Conservation (phyloP, 352 stramenopile genomes). For the Blastocystis sp. region DNA sequence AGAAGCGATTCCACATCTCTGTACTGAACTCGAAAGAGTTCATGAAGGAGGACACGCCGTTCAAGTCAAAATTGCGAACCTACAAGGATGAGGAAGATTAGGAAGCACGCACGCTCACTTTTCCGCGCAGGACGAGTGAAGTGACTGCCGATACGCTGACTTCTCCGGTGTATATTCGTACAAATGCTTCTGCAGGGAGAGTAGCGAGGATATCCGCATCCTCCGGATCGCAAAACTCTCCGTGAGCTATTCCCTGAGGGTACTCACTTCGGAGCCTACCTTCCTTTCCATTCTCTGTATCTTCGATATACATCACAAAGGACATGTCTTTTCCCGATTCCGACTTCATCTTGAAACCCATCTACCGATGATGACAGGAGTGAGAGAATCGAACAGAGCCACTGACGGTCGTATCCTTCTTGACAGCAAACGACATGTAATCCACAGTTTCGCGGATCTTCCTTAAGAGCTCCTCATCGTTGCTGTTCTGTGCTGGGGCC, state of each 20-base stretch:
- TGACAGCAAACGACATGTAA: slow-evolving; percentile 61
- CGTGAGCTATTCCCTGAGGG: background rate
- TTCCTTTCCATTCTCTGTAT: slow-evolving; percentile 55
- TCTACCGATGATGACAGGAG: background rate
- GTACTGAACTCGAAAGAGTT: slow-evolving; percentile 52
- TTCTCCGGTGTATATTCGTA: slow-evolving; percentile 27
- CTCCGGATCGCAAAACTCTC: slow-evolving; percentile 37
- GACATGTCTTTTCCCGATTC: slow-evolving; percentile 38
- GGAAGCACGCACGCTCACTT: background rate
- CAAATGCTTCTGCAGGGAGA: slow-evolving; percentile 35
- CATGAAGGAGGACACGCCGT: slow-evolving; percentile 41
- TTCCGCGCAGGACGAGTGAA: slow-evolving; percentile 37
- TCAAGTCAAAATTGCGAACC: slow-evolving; percentile 63
- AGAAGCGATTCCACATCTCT: slow-evolving; percentile 45
- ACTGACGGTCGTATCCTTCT: background rate
- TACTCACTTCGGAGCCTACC: background rate
- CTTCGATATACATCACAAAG: slow-evolving; percentile 60
- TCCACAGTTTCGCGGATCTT: slow-evolving; percentile 37
- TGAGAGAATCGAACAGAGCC: slow-evolving; percentile 10
- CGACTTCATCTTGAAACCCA: slow-evolving; percentile 50
- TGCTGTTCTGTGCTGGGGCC: background rate
- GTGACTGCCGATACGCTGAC: slow-evolving; percentile 28
- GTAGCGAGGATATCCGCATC: slow-evolving; percentile 37
- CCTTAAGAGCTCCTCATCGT: slow-evolving; percentile 7
- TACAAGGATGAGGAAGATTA: background rate